Base-by-base conservation (phyloP, 805 yeast species). In the Cyberlindnera japonica region DNA sequence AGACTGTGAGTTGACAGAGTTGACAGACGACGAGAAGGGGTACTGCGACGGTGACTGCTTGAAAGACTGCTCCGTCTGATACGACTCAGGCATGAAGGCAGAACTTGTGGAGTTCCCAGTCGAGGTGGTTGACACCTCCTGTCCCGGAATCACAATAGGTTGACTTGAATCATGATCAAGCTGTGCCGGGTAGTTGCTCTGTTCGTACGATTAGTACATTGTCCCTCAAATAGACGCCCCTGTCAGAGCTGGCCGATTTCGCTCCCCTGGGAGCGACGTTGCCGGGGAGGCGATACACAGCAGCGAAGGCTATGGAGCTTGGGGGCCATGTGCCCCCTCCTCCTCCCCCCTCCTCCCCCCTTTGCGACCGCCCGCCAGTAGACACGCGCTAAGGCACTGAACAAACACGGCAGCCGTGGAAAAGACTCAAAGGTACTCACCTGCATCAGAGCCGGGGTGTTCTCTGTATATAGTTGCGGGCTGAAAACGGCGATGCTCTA, bases 91-190 rank as follows among this genome's bases (percentile, higher is more conserved):
- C 17, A 42, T 44, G 26, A 47, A 47, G 6, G 32, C 26, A 26
- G 36, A 15, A 24, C 23, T 34, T 39, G 13, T 25, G 27, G 37
- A 36, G 35, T 36, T 25, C 18, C 39, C 40, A 10, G 41, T 41
- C 18, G 46, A 16, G 14, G 31, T 40, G n/a, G 35, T 19, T 32
- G 39, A 43, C 12, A 43, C 45, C 35, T 54, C 54, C 25, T 55
- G 59, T 20, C 61, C 58, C 13, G 60, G 60, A 33, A 61, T 57
- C 21, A 57, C 53, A 20, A 59, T 57, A 35, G 63, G 62, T 33
- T 54, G 48, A 37, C 54, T 49, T 30, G 58, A 44, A 35, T 54
- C 58, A 14, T 33, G 43, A 26, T 51, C 54, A 26, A 44, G 43
- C 20, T 33, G 44, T 12, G 29, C 13, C 1, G 33, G 29, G 4